Percentiles rank a stretch among this genome's conserved stretches.
Conservation (phyloP, 306 rosid species). For the Prosopis cineraria region DNA sequence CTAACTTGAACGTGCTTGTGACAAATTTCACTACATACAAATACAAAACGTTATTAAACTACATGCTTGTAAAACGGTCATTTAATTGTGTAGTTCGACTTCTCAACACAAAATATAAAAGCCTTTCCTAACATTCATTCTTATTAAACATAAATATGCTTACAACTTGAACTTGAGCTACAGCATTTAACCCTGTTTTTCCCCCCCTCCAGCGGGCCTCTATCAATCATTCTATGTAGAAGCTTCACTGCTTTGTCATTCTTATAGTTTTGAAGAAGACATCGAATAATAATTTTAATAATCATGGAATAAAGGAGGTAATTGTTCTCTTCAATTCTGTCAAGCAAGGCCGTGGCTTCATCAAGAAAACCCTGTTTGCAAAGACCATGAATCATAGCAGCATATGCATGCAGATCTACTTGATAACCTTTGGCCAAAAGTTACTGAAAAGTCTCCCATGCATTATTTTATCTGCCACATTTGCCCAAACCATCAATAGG, state of each 20-base stretch:
- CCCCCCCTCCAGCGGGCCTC: constrained; percentile 1
- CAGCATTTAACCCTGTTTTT: constrained; percentile 15
- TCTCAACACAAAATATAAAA: not conserved
- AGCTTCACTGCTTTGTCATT: constrained; percentile 4
- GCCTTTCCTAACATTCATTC: not conserved
- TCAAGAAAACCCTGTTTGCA: not conserved
- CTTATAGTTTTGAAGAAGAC: not conserved
- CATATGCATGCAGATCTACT: not conserved
- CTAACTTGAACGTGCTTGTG: too few species aligned
- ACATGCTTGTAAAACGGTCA: too few species aligned
- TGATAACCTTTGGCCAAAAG: not conserved
- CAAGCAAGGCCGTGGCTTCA: not conserved
- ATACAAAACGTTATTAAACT: too few species aligned
- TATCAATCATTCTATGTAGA: constrained; percentile 26
- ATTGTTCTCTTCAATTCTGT: not conserved
- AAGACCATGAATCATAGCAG: not conserved
- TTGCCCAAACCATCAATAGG: not conserved
- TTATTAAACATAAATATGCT: not conserved
- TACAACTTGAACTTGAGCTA: too few species aligned
- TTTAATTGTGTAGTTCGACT: not conserved
- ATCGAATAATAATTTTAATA: not conserved
- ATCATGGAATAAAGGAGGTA: not conserved
- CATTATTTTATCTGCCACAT: not conserved
- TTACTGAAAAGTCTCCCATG: not conserved
- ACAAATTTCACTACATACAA: too few species aligned